Evolutionary conservation across 2,329 filamentous ascomycete genomes (phyloP).

Genomic region (Cercospora zeae-maydis): DNA sequence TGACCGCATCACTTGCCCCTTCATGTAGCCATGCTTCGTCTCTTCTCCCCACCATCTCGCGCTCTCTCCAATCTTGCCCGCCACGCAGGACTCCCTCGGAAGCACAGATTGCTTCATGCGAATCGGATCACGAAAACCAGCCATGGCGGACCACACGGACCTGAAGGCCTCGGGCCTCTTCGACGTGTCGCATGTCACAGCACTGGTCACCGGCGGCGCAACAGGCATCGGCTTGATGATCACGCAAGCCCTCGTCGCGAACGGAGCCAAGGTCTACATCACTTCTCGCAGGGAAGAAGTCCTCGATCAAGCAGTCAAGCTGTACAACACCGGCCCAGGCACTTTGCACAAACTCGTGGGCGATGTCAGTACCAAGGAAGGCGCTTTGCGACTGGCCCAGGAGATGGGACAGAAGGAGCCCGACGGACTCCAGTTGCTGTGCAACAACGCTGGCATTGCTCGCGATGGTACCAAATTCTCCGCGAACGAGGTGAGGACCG

Average conservation of each 20-base stretch:
- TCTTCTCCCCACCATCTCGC: constrained; percentile 1
- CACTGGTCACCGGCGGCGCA: neutral
- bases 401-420: neutral
- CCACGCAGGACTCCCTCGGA: neutral
- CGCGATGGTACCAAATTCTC: constrained; percentile 51
- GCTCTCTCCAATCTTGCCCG: neutral
- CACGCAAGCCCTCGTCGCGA: neutral
- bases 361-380: neutral
- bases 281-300: neutral
- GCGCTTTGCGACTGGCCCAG: neutral
- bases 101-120: neutral
- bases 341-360: constrained; percentile 11
- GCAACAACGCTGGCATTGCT: neutral
- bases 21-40: constrained; percentile 25
- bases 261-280: neutral
- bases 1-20: neutral
- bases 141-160: constrained; percentile 40
- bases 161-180: constrained; percentile 41
- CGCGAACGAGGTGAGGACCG: neutral
- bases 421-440: neutral
- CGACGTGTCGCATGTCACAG: neutral
- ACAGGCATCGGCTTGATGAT: neutral
- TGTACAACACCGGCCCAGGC: neutral
- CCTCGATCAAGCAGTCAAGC: neutral
- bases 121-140: constrained; percentile 1